phyloP scores from a whole-genome alignment of 768 basidiomycete species.

The Amanita exitialis region DNA sequence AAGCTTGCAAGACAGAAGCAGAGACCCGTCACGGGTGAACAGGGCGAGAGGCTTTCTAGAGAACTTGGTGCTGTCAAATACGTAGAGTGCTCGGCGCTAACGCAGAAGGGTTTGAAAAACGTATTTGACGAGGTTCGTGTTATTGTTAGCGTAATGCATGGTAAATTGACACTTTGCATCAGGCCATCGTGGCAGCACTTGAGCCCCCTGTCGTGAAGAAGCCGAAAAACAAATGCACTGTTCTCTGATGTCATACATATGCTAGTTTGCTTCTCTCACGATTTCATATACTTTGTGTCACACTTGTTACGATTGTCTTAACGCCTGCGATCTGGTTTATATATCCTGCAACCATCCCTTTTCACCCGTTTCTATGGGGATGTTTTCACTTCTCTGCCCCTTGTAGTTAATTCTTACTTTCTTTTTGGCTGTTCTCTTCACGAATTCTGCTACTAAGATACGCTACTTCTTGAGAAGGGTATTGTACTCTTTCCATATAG shows the following conservation, averaged over 20 bases:
- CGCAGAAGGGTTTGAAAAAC: conserved; percentile 99
- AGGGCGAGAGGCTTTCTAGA: conserved; percentile 91
- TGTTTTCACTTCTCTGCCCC: conserved; percentile 21
- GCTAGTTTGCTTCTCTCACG: conserved; percentile 6
- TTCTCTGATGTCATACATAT: conserved; percentile 46
- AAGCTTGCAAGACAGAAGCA: conserved; percentile 96
- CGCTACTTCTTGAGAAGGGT: conserved; percentile 1
- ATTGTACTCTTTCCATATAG: not conserved
- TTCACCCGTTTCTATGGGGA: conserved; percentile 7
- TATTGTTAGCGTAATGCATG: conserved; percentile 2
- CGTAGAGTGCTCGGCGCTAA: conserved; percentile 97
- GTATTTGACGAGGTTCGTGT: conserved; percentile 96
- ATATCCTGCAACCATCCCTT: conserved; percentile 27
- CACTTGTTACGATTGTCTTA: conserved; percentile 18
- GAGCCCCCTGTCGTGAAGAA: conserved; percentile 91
- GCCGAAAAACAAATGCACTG: conserved; percentile 70
- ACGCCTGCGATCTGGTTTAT: conserved; percentile 33
- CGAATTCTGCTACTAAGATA: conserved; percentile 11
- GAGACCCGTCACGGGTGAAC: conserved; percentile 78
- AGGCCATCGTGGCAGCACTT: conserved; percentile 98
- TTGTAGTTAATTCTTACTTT: conserved; percentile 28
- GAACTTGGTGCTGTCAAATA: conserved; percentile 98
- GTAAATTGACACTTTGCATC: conserved; percentile 8
- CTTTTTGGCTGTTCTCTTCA: conserved; percentile 9
- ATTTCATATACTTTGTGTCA: conserved; percentile 14